These are phyloP conservation scores for Senna tora DNA, from an alignment of 306 rosid species.

Conservation along the genomic window DNA sequence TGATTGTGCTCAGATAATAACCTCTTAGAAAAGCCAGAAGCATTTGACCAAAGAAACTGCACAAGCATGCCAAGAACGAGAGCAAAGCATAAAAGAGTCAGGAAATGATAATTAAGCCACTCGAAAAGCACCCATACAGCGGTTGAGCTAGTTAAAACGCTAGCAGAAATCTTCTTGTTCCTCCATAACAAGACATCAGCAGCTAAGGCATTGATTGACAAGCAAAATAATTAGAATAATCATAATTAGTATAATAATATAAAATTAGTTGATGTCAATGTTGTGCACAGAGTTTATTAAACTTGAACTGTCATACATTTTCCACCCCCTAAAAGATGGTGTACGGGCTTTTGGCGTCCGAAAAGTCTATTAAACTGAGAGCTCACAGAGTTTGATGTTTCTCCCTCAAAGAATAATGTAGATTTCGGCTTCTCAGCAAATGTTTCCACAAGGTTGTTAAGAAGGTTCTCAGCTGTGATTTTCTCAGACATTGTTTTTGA, in stretches of 20 bases:
- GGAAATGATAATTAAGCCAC: constrained; percentile 86
- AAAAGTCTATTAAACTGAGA: constrained; percentile 65
- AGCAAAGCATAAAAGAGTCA: constrained; percentile 61
- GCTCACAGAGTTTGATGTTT: constrained; percentile 52
- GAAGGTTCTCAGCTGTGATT: constrained; percentile 55
- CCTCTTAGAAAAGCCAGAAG: constrained; percentile 71
- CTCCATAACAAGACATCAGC: constrained; percentile 97
- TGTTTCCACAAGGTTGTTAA: constrained; percentile 60
- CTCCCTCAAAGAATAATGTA: constrained; percentile 62
- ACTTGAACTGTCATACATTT: constrained; percentile 60
- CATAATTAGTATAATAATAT: background rate
- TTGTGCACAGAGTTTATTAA: background rate
- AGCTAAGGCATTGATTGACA: constrained; percentile 49
- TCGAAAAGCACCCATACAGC: constrained; percentile 85
- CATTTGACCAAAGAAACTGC: constrained; percentile 83
- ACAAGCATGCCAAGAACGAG: constrained; percentile 72
- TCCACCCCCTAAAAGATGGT: constrained; percentile 90
- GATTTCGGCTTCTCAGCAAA: constrained; percentile 59
- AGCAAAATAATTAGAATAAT: constrained; percentile 3
- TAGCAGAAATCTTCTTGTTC: constrained; percentile 92
- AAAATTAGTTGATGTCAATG: constrained; percentile 1
- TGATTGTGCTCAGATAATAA: constrained; percentile 36
- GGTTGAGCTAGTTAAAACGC: constrained; percentile 75
- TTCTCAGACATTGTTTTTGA: constrained; percentile 73
- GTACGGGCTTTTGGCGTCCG: constrained; percentile 84